Evolutionary conservation across 1,139 yeast genomes (phyloP), one percentile per base, ranked within the genome.

Genomic region (Pneumocystis wakefieldiae): DNA sequence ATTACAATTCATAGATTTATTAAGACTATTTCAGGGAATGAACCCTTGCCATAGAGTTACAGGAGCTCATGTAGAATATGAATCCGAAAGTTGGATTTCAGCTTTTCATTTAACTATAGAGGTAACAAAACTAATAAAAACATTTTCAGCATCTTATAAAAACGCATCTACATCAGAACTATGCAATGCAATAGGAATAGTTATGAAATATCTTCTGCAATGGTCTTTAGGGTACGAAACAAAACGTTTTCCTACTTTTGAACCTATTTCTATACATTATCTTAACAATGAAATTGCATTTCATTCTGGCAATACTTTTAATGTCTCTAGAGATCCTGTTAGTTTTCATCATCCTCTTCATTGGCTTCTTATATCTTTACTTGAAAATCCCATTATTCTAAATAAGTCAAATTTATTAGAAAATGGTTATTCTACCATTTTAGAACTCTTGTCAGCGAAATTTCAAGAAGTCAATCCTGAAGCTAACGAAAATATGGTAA

Each of bases 41-140:
- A 87, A 95, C 0, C 85, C 87, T 0, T 76, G 89, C 70, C 81
- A 79, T 68, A 78, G 97, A 67, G 96, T 89, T 70, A 82, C 83
- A n/a, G 78, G 81, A 15, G 84, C 83, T 65, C 98, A 92, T 72
- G 89, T 92, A 14, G 97, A 91, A 71, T 92, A 87, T 71, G 98
- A 92, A 71, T 85, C 85, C 60, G 89, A 88, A 28, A 90, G 87
- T 63, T 91, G 92, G 78, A 84, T 92, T 0, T 82, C 87, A 0
- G 88, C 83, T 70, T 88, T 88, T 73, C 87, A 87, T 67, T 84
- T 90, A 39, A 83, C 86, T 67, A 87, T 78, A 1, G 75, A 71
- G 57, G 71, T 76, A 5, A 68, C 76, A 8, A 75, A 75, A 64
- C 71, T 77, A 3, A 76, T 76, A 2, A 70, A 72, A 17, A 68